These are phyloP conservation scores for Plenodomus biglobosus DNA, from an alignment of 2,329 filamentous ascomycete genomes.

Conservation along the genomic window DNA sequence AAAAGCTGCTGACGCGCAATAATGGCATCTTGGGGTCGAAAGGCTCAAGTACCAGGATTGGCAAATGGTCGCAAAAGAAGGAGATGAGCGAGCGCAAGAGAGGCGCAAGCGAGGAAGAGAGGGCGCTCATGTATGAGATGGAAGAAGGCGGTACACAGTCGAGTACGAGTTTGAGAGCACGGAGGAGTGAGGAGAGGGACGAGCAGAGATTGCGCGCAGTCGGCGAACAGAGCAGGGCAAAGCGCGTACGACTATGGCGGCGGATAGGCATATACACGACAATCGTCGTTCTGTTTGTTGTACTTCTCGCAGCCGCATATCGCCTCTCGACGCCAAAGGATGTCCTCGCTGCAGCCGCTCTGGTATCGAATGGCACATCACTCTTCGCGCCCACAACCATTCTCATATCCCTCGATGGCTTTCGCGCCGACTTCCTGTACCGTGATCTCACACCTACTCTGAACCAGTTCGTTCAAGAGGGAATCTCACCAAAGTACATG, in stretches of 20 bases:
- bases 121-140: constrained; percentile 84
- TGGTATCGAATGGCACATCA: constrained; percentile 77
- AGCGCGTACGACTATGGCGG: constrained; percentile 42
- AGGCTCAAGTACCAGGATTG: constrained; percentile 33
- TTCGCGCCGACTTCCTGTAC: constrained; percentile 88
- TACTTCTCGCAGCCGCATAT: constrained; percentile 59
- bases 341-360: constrained; percentile 28
- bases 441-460: constrained; percentile 81
- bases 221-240: constrained; percentile 45
- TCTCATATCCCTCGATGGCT: constrained; percentile 90
- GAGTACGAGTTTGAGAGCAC: constrained; percentile 44
- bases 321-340: constrained; percentile 50
- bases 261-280: constrained; percentile 47
- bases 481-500: constrained; percentile 91
- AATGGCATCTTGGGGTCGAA: constrained; percentile 24
- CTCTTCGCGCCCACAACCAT: constrained; percentile 90
- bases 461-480: constrained; percentile 74
- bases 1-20: constrained; percentile 44
- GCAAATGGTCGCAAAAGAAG: constrained; percentile 27
- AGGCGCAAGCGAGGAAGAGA: constrained; percentile 62
- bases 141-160: constrained; percentile 75
- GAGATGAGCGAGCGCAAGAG: constrained; percentile 46
- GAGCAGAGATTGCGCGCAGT: constrained; percentile 57
- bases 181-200: constrained; percentile 50
- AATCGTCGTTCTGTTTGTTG: constrained; percentile 57